A percentile compares a stretch with the other conserved stretches of the same genome.
Evolutionary conservation across 106 monocot genomes (phyloP).

Genomic region (Gastrodia elata): DNA sequence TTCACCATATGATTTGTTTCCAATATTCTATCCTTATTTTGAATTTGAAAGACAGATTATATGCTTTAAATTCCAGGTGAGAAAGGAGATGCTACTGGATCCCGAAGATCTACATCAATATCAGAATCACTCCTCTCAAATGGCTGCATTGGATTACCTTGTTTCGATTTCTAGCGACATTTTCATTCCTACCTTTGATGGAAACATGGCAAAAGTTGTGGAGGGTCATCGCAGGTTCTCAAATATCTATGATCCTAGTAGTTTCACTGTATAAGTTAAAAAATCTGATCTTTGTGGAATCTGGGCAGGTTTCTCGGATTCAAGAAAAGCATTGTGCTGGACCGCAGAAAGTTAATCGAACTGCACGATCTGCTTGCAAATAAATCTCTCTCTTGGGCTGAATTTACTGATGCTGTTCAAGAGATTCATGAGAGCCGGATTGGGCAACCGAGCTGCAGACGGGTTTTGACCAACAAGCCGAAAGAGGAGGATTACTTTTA

Average conservation of each 20-base stretch:
- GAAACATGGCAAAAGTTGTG: conserved; percentile 85
- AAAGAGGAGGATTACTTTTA: conserved; percentile 82
- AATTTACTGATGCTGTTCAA: conserved; percentile 28
- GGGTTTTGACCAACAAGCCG: conserved; percentile 29
- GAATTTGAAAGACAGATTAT: background rate
- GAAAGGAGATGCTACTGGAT: conserved; percentile 60
- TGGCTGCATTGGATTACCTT: conserved; percentile 80
- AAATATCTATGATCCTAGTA: background rate
- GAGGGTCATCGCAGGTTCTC: conserved; percentile 67
- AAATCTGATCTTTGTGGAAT: background rate
- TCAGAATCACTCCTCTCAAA: conserved; percentile 67
- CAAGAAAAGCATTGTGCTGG: conserved; percentile 43
- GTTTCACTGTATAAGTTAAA: background rate
- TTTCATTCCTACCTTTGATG: conserved; percentile 70
- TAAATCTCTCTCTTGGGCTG: conserved; percentile 44
- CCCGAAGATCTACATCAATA: conserved; percentile 48
- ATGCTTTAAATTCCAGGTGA: conserved; percentile 27
- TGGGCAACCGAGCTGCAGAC: conserved; percentile 39
- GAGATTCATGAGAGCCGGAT: conserved; percentile 22
- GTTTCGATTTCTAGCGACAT: conserved; percentile 59
- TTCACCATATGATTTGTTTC: background rate
- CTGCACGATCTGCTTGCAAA: conserved; percentile 51
- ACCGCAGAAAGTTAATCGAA: conserved; percentile 45
- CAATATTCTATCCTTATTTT: background rate
- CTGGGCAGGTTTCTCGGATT: conserved; percentile 52